Percentiles rank a stretch among this genome's conserved stretches.
Conservation (phyloP, 2,329 filamentous ascomycete genomes). For the Fusarium sp. region DNA sequence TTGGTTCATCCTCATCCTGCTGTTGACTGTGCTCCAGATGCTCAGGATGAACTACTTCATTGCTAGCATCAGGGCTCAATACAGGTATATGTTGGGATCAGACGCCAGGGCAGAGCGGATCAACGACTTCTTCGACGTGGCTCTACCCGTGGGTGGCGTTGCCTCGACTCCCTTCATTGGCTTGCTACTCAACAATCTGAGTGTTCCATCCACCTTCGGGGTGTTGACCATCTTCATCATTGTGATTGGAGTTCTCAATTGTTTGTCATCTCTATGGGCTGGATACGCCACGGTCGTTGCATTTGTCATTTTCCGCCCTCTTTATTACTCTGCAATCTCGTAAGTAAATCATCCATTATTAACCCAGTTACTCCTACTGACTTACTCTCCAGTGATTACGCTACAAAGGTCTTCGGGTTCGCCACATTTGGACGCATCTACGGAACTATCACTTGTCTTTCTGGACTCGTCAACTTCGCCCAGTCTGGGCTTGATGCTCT, state of each 20-base stretch:
- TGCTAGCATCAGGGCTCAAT: slow-evolving; percentile 76
- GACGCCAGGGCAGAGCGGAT: slow-evolving; percentile 51
- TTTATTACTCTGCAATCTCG: slow-evolving; percentile 83
- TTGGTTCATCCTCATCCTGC: slow-evolving; percentile 78
- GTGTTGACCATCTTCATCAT: slow-evolving; percentile 71
- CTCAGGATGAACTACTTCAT: slow-evolving; percentile 78
- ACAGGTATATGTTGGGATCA: slow-evolving; percentile 73
- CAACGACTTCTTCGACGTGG: slow-evolving; percentile 58
- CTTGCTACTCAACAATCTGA: slow-evolving; percentile 73
- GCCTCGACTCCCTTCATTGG: slow-evolving; percentile 79
- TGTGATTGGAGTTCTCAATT: slow-evolving; percentile 69
- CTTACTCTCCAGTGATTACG: slow-evolving; percentile 66
- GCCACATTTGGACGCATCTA: slow-evolving; percentile 85
- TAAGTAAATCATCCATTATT: slow-evolving; percentile 41
- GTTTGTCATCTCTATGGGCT: slow-evolving; percentile 70
- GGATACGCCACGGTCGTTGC: slow-evolving; percentile 75
- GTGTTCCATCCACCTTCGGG: slow-evolving; percentile 69
- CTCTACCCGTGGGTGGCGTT: slow-evolving; percentile 76
- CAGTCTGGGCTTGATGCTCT: slow-evolving; percentile 77
- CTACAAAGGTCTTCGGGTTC: slow-evolving; percentile 85
- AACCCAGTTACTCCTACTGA: not conserved
- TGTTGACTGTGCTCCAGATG: slow-evolving; percentile 72
- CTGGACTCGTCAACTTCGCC: slow-evolving; percentile 77
- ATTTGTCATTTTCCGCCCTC: slow-evolving; percentile 78
- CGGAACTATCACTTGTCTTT: slow-evolving; percentile 78